Evolutionary conservation across 352 stramenopile genomes (phyloP), one percentile per base, ranked within the genome.

Genomic region (Pythium aristosporum): DNA sequence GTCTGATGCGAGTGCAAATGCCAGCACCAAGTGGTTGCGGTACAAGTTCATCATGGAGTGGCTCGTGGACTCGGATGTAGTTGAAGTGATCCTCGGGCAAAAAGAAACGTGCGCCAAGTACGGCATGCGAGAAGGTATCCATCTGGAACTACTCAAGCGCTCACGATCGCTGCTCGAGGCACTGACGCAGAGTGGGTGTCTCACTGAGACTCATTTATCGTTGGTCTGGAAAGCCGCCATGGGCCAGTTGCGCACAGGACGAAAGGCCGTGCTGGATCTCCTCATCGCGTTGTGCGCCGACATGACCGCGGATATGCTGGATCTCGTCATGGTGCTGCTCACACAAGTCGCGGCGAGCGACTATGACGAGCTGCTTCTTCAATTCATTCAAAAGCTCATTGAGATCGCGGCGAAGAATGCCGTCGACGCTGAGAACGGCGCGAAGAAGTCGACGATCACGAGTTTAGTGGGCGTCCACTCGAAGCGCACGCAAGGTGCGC

Each of bases 51-150:
- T 94, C 49, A 76, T 83, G n/a, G 79, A 94, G 48, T 96, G 87
- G 87, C 63, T 96, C 16, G 69, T 74, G 8, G 72, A 72, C n/a
- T 92, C 84, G 4, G 79, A 92, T 28, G 80, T 96, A 4, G 59
- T 94, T 8, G 85, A 96, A 65, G 82, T 96, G 30, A 83, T 96
- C 20, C 67, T 94, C 23, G 87, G 87, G 2, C 80, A 96, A 52
- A 71, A 70, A 46, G 79, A 89, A 41, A 71, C 68, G 11, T 91
- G 87, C 54, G 48, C 63, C 13, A 88, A 89, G 67, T 91, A 92
- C 42, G 77, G 63, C 13, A 70, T 96, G 36, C 84, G 85, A 65
- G 84, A 89, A 63, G 82, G 85, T 9, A 82, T 82, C 7, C 87
- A 96, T 64, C 50, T 96, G 51, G 87, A 96, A 62, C 76, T 96